Conservation (phyloP, 768 basidiomycete genomes). For the Mycena alexandri region DNA sequence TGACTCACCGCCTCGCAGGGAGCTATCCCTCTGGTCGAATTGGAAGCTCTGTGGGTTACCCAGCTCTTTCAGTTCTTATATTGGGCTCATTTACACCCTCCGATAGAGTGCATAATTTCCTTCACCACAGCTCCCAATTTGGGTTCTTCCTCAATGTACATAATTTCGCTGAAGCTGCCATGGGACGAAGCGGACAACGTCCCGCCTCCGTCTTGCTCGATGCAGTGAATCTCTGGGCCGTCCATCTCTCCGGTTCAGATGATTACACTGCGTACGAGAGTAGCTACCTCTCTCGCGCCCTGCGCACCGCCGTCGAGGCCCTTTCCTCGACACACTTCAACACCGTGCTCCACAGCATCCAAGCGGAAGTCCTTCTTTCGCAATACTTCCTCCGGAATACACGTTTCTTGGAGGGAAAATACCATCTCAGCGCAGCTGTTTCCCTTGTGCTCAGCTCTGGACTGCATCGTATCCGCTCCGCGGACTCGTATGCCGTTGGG, state of each 20-base stretch:
- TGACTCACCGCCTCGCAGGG: not conserved
- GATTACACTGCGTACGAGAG: conserved; percentile 30
- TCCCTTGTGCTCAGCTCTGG: conserved; percentile 46
- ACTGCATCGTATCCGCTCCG: conserved; percentile 46
- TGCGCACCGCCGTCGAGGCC: conserved; percentile 32
- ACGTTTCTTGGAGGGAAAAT: conserved; percentile 59
- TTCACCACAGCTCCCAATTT: conserved; percentile 47
- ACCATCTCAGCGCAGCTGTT: conserved; percentile 55
- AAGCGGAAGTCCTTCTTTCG: conserved; percentile 58
- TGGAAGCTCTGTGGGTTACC: conserved; percentile 31
- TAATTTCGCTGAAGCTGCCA: conserved; percentile 47
- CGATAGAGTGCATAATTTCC: conserved; percentile 36
- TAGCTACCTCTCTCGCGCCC: conserved; percentile 35
- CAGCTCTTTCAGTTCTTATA: not conserved
- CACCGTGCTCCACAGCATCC: conserved; percentile 51
- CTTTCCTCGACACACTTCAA: conserved; percentile 39
- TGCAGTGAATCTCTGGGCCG: conserved; percentile 36
- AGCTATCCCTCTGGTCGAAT: conserved; percentile 15
- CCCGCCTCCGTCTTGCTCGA: conserved; percentile 34
- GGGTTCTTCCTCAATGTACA: conserved; percentile 61
- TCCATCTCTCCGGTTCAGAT: conserved; percentile 35
- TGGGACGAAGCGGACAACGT: conserved; percentile 39
- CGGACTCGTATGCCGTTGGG: conserved; percentile 23
- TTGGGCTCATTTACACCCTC: too few species aligned
- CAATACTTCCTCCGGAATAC: conserved; percentile 60